Percentiles rank a stretch among this genome's conserved stretches.
These are phyloP conservation scores for Candida pseudoglaebosa DNA, from an alignment of 805 yeast species.

Conservation along the genomic window DNA sequence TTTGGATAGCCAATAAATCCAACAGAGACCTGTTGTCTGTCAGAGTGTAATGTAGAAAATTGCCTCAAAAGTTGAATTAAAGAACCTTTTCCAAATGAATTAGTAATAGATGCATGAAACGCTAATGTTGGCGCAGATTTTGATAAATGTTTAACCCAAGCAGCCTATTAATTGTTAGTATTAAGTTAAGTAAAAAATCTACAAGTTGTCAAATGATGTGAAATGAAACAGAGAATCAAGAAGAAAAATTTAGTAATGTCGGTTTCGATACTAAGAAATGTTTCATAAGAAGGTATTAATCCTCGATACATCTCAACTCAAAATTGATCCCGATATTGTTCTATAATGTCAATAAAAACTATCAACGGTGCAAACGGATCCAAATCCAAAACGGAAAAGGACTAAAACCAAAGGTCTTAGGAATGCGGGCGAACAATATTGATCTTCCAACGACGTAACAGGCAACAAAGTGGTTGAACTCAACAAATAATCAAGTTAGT, in stretches of 20 bases:
- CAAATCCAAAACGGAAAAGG: constrained; percentile 33
- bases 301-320: constrained; percentile 70
- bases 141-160: constrained; percentile 95
- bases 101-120: constrained; percentile 95
- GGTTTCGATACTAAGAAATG: constrained; percentile 87
- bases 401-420: constrained; percentile 47
- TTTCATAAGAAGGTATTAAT: constrained; percentile 24
- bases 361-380: constrained; percentile 30
- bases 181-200: constrained; percentile 3
- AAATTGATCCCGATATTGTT: constrained; percentile 54
- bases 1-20: constrained; percentile 98
- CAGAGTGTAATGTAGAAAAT: constrained; percentile 84
- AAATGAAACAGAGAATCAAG: constrained; percentile 3
- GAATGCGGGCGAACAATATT: constrained; percentile 55
- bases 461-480: constrained; percentile 50
- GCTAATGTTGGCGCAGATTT: constrained; percentile 93
- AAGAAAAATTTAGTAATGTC: constrained; percentile 42
- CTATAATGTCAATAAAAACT: constrained; percentile 44
- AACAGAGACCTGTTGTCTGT: constrained; percentile 92
- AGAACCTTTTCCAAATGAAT: constrained; percentile 97
- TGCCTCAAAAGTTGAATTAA: constrained; percentile 90
- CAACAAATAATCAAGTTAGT: constrained; percentile 29
- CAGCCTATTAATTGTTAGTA: constrained; percentile 60
- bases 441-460: constrained; percentile 98
- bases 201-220: constrained; percentile 5